Evolutionary conservation across 768 basidiomycete genomes (phyloP), one percentile per base, ranked within the genome.

Genomic region (Chalciporus piperatus): DNA sequence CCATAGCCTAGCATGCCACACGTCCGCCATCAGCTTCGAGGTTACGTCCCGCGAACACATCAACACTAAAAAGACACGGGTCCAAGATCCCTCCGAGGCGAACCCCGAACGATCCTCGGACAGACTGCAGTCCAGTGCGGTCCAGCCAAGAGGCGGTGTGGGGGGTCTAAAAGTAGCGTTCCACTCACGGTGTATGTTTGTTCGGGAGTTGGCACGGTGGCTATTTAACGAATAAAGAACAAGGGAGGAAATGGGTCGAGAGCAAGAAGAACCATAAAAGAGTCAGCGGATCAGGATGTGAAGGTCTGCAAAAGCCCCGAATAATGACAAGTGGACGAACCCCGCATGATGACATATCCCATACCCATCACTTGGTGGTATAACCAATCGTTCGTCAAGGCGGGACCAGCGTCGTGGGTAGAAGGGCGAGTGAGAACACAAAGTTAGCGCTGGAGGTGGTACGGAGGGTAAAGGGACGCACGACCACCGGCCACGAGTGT

Each of bases 311-410:
- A 13, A 16, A 11, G 16, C 27, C 35, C 22, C n/a, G 46, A 35
- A 57, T 44, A 48, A 50, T 28, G 54, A 47, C 47, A 50, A 45
- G 53, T 33, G 52, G 45, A 60, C 70, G 60, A 63, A 84, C 83
- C 77, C 69, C 76, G 81, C 83, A 85, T 85, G 48, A 80, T 64
- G 46, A 72, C 55, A 66, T 82, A 85, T 32, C 83, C 83, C 52
- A 77, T 59, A 38, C 76, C 74, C 70, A 80, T 74, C 55, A 83
- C 83, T 84, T 60, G 32, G 46, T 27, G 47, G 53, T 27, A 25
- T 25, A 28, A 40, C n/a, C 19, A 41, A 32, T 47, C 25, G 17
- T 53, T 56, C 37, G 42, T 32, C 16, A 44, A 44, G 44, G 44
- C 27, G 9, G 27, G 6, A 1, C 27, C 27, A 27, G n/a, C 28